Evolutionary conservation across 305 asterid genomes (phyloP).

Genomic region (Fraxinus albicans): DNA sequence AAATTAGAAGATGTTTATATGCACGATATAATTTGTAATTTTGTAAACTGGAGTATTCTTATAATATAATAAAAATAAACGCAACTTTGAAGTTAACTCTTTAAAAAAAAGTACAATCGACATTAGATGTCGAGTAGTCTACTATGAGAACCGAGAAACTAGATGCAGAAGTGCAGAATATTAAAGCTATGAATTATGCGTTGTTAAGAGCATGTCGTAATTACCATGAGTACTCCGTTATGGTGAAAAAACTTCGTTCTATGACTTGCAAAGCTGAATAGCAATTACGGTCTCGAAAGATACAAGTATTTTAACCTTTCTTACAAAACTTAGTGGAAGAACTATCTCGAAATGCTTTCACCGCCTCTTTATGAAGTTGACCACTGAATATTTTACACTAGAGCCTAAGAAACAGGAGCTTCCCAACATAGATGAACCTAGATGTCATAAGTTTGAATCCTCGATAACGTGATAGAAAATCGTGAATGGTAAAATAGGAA

Average conservation of each 20-base stretch:
- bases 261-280: slow-evolving; percentile 41
- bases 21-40: too few species aligned
- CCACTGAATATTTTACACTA: slow-evolving; percentile 38
- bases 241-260: slow-evolving; percentile 42
- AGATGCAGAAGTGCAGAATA: slow-evolving; percentile 28
- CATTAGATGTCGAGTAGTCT: too few species aligned
- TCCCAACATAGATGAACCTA: slow-evolving; percentile 34
- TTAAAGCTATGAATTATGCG: slow-evolving; percentile 46
- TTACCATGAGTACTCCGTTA: slow-evolving; percentile 40
- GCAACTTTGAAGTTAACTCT: too few species aligned
- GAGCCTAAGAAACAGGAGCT: slow-evolving; percentile 30
- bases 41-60: too few species aligned
- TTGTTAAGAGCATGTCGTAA: slow-evolving; percentile 34
- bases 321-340: slow-evolving; percentile 40
- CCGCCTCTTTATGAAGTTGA: slow-evolving; percentile 44
- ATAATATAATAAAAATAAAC: too few species aligned
- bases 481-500: too few species aligned
- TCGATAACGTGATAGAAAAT: too few species aligned
- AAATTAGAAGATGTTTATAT: too few species aligned
- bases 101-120: too few species aligned
- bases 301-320: slow-evolving; percentile 32
- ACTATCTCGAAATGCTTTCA: slow-evolving; percentile 41
- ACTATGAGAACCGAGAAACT: too few species aligned
- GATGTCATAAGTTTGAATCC: too few species aligned
- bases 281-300: slow-evolving; percentile 34